These are phyloP conservation scores for Paraphoma sp. DNA, from an alignment of 2,329 filamentous ascomycete species.

Conservation along the genomic window DNA sequence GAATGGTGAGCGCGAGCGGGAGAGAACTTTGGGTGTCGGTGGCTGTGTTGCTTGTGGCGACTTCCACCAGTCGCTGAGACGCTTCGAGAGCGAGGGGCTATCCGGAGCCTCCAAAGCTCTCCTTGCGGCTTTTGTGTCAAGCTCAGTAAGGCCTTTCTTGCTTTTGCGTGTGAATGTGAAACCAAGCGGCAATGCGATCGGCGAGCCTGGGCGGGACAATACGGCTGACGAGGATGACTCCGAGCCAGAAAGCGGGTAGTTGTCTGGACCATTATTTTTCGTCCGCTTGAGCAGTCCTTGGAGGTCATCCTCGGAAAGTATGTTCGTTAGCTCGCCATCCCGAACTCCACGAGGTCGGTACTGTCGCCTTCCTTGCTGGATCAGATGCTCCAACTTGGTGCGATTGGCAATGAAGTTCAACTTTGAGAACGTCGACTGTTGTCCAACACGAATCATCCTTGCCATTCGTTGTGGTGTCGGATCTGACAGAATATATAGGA, in stretches of 20 bases:
- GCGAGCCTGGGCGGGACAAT: constrained; percentile 34
- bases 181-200: constrained; percentile 33
- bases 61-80: constrained; percentile 47
- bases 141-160: constrained; percentile 13
- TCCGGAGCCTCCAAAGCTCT: constrained; percentile 23
- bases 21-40: constrained; percentile 5
- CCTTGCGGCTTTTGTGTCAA: constrained; percentile 6
- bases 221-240: constrained; percentile 39
- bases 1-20: constrained; percentile 14
- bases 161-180: constrained; percentile 35
- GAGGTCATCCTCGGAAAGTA: constrained; percentile 57
- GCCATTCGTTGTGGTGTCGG: constrained; percentile 77
- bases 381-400: constrained; percentile 78
- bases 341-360: constrained; percentile 42
- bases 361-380: constrained; percentile 62
- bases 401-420: constrained; percentile 90
- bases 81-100: constrained; percentile 37
- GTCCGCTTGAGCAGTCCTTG: constrained; percentile 46
- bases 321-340: constrained; percentile 43
- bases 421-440: constrained; percentile 89
- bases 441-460: constrained; percentile 88
- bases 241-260: constrained; percentile 32
- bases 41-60: constrained; percentile 23
- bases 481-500: constrained; percentile 84
- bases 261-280: constrained; percentile 27